Evolutionary conservation across 164 flowering plant species (phyloP), one percentile per base, ranked within the genome.

Genomic region (Magnolia sinica): DNA sequence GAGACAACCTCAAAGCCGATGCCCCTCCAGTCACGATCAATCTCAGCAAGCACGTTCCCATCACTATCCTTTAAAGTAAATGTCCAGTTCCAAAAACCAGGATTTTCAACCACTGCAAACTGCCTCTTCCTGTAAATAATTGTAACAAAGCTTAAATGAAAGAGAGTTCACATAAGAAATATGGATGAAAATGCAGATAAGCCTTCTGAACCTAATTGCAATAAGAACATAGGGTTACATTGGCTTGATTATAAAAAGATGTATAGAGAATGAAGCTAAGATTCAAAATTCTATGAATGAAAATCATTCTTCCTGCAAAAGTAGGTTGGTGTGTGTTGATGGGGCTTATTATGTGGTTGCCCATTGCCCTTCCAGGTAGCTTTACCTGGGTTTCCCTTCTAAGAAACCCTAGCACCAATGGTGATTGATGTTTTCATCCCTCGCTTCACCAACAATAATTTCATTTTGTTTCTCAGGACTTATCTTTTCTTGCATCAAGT

Each of bases 11-110:
- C 98, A 84, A 94, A 91, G 83, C 99, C 98, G 76, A 94, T 87
- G 64, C 99, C 99, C 79, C 98, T 91, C 98, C 97, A 96, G 76
- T 94, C 90, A 84, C 99, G 98, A 84, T 94, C 91, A 52, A 94
- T 88, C 82, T 92, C 87, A 72, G 98, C 99, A 66, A 94, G 82
- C 71, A 91, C 96, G 22, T 92, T 82, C 51, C 94, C 98, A 74
- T 96, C 86, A 74, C 76, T 79, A 77, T 92, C 99, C 87, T 91
- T 92, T 83, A 96, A 85, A 69, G 98, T 92, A 83, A 96, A 96
- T 65, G 97, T 91, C 98, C 98, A 96, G 80, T 91, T 83, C 98
- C 98, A 96, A 64, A 96, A 84, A 1, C 99, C 99, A 81, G 96
- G 98, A 81, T 96, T 94, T 81, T 92, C 96, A 79, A 96, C 99